Percentiles rank a stretch among this genome's conserved stretches.
phyloP scores from a whole-genome alignment of 495 filamentous ascomycete genomes.

The Penicillium coprophilum region DNA sequence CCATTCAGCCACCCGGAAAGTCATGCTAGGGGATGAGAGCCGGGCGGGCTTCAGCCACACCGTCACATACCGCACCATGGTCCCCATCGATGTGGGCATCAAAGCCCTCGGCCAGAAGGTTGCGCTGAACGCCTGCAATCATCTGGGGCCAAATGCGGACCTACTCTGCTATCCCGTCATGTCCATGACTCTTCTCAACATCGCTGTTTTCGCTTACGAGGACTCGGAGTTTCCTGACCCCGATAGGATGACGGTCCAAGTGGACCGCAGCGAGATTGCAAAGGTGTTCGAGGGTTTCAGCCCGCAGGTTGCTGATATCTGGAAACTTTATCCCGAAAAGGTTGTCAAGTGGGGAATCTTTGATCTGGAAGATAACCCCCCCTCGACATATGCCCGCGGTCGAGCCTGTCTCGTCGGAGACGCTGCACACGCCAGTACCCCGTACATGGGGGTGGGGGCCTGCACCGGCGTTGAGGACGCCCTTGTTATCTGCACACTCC shows the following conservation, averaged over 20 bases:
- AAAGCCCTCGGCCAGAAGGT: constrained; percentile 10
- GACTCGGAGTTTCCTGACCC: constrained; percentile 12
- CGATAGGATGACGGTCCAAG: constrained; percentile 5
- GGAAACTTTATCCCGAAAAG: constrained; percentile 27
- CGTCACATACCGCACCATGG: constrained; percentile 45
- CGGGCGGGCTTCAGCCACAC: constrained; percentile 18
- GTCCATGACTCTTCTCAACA: constrained; percentile 30
- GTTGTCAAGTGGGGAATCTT: constrained; percentile 40
- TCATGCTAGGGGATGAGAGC: constrained; percentile 32
- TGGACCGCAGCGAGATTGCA: neutral
- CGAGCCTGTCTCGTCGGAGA: constrained; percentile 39
- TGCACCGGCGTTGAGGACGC: constrained; percentile 42
- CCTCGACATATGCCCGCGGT: constrained; percentile 29
- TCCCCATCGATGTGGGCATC: constrained; percentile 22
- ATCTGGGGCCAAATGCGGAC: constrained; percentile 22
- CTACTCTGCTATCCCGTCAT: constrained; percentile 20
- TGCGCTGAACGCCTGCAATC: constrained; percentile 6
- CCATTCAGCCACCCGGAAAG: constrained; percentile 36
- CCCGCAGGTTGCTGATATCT: constrained; percentile 20
- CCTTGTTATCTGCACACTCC: constrained; percentile 17
- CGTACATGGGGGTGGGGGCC: constrained; percentile 44
- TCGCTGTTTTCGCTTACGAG: constrained; percentile 20
- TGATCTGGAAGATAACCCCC: constrained; percentile 36
- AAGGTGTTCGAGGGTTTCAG: neutral
- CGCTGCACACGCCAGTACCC: constrained; percentile 44